A percentile compares a stretch with the other conserved stretches of the same genome.
These are phyloP conservation scores for Malania oleifera DNA, from an alignment of 164 flowering plant species.

Conservation along the genomic window DNA sequence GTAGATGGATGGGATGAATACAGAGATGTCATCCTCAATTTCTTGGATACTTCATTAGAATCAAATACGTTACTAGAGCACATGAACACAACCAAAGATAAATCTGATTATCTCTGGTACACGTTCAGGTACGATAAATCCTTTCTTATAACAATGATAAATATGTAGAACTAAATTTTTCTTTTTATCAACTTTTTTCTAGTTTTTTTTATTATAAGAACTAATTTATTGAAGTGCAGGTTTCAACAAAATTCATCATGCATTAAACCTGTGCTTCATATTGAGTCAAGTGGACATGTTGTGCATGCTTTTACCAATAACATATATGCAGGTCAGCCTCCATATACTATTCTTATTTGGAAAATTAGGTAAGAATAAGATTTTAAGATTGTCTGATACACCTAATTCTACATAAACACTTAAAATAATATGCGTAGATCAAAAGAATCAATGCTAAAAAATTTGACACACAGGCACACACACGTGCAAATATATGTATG, in stretches of 20 bases:
- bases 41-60: background rate
- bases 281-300: background rate
- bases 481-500: too few relatives aligned
- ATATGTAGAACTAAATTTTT: too few relatives aligned
- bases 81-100: background rate
- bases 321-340: background rate
- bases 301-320: background rate
- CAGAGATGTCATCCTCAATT: conserved; percentile 1
- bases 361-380: too few relatives aligned
- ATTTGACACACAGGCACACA: too few relatives aligned
- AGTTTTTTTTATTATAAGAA: too few relatives aligned
- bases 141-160: too few relatives aligned
- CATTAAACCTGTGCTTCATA: background rate
- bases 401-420: too few relatives aligned
- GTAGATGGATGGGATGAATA: background rate
- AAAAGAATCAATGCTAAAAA: too few relatives aligned
- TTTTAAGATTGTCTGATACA: too few relatives aligned
- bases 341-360: too few relatives aligned
- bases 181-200: too few relatives aligned
- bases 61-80: background rate
- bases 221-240: background rate
- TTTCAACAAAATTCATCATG: background rate
- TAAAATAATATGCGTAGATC: too few relatives aligned
- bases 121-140: background rate
- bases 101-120: background rate